Evolutionary conservation across 495 filamentous ascomycete species (phyloP).

Genomic region (Hapsidospora chrysogenum): DNA sequence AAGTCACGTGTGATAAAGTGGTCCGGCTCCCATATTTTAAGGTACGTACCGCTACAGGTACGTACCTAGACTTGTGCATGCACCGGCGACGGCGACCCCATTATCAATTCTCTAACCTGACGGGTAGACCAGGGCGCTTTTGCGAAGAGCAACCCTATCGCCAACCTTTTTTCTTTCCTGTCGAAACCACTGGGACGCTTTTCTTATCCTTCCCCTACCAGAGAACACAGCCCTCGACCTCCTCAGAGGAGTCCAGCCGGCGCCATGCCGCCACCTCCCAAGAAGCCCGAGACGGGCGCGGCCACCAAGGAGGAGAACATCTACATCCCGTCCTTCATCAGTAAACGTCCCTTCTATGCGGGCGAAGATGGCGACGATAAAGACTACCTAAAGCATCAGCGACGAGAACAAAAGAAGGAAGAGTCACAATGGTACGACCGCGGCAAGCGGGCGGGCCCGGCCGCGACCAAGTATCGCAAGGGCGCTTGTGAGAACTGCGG

Average conservation of each 20-base stretch:
- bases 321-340: constrained; percentile 97
- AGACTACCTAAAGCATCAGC: constrained; percentile 96
- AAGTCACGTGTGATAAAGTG: no score
- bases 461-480: constrained; percentile 92
- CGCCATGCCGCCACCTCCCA: constrained; percentile 15
- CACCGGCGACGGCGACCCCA: no score
- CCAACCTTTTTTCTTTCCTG: no score
- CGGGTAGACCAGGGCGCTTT: no score
- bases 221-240: no score
- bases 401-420: constrained; percentile 48
- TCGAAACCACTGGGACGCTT: no score
- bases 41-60: no score
- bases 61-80: no score
- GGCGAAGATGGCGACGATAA: constrained; percentile 58
- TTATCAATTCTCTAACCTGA: no score
- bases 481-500: constrained; percentile 98
- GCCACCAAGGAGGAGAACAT: constrained; percentile 77
- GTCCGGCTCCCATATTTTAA: no score
- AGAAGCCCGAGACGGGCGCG: constrained; percentile 25
- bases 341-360: constrained; percentile 94
- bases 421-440: constrained; percentile 83
- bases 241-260: not conserved
- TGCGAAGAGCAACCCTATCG: no score
- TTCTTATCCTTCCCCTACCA: no score
- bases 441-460: constrained; percentile 60